Conservation (phyloP, 345 rosid genomes). For the Dovyalis caffra region DNA sequence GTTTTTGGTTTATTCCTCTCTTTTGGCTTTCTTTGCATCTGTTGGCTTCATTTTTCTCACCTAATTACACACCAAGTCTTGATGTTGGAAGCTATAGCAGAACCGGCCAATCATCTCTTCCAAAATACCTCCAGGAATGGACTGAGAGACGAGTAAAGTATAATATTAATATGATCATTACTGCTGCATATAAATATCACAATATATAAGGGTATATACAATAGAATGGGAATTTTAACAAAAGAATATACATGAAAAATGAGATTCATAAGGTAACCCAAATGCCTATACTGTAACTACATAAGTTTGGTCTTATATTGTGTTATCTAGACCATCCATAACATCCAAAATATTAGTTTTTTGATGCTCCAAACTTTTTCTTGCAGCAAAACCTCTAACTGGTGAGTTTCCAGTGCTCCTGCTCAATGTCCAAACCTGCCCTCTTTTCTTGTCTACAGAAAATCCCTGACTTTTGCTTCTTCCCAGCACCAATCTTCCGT, state of each 20-base stretch:
- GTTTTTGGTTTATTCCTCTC: too few species aligned
- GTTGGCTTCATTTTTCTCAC: too few species aligned
- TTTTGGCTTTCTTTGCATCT: too few species aligned
- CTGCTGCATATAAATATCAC: not conserved
- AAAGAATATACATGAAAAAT: slow-evolving; percentile 9
- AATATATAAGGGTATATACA: not conserved
- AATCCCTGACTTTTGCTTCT: slow-evolving; percentile 88
- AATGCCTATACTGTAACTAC: not conserved
- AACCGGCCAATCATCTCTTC: not conserved
- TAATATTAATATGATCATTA: not conserved
- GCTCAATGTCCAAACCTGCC: slow-evolving; percentile 44
- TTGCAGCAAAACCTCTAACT: not conserved
- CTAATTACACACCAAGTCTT: not conserved
- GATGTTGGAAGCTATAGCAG: not conserved
- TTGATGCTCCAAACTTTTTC: not conserved
- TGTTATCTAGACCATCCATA: slow-evolving; percentile 27
- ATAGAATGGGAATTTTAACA: not conserved
- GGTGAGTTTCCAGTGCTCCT: slow-evolving; percentile 78
- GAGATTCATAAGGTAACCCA: not conserved
- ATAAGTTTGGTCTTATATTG: not conserved
- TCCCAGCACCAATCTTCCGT: slow-evolving; percentile 49
- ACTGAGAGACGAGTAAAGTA: not conserved
- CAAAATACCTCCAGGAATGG: not conserved
- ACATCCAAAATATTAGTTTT: slow-evolving; percentile 18
- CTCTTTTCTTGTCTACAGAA: slow-evolving; percentile 28